These are phyloP conservation scores for Calocybe gangraenosa DNA, from an alignment of 768 basidiomycete genomes.

Conservation along the genomic window DNA sequence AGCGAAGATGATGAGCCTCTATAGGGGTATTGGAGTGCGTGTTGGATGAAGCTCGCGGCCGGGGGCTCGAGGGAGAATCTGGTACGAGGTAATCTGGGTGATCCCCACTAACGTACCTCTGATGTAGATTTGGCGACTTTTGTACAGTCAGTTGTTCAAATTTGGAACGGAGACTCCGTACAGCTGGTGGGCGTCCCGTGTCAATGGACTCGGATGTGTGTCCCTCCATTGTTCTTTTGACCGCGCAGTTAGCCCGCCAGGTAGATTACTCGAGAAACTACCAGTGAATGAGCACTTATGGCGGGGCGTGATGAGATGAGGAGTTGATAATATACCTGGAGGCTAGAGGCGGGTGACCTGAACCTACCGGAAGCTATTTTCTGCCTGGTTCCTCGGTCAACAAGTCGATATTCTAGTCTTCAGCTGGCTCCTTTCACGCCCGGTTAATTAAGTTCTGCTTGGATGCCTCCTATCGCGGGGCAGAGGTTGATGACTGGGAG, in stretches of 20 bases:
- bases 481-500: too few species aligned
- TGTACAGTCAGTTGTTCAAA: conserved; percentile 62
- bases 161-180: conserved; percentile 63
- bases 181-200: conserved; percentile 53
- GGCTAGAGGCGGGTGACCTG: too few species aligned
- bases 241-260: neutral
- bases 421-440: too few species aligned
- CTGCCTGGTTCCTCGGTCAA: too few species aligned
- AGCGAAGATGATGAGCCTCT: conserved; percentile 32
- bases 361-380: too few species aligned
- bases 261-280: neutral
- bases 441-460: too few species aligned
- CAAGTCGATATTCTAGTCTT: too few species aligned
- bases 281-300: neutral
- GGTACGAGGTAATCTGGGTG: conserved; percentile 18
- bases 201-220: conserved; percentile 35
- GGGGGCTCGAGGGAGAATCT: conserved; percentile 29
- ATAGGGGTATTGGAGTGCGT: conserved; percentile 24
- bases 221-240: conserved; percentile 6
- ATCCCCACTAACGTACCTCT: conserved; percentile 3
- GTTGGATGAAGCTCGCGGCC: conserved; percentile 34
- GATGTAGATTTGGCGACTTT: conserved; percentile 8
- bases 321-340: too few species aligned
- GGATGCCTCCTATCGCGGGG: too few species aligned
- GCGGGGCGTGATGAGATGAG: too few species aligned